These are phyloP conservation scores for Rhizopogon roseolus DNA, from an alignment of 768 basidiomycete species.

Conservation along the genomic window DNA sequence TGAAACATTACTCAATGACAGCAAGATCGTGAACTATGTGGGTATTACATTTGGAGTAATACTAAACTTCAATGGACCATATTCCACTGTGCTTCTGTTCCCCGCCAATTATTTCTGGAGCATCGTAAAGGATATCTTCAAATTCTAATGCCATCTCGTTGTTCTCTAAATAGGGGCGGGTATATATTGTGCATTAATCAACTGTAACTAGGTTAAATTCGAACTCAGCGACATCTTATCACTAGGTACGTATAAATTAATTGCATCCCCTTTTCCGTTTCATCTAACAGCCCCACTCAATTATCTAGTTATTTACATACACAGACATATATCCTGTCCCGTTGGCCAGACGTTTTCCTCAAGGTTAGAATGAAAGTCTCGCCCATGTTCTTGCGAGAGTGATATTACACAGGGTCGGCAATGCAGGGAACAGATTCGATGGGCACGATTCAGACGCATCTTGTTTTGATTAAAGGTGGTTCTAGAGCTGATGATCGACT, in stretches of 20 bases:
- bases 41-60: constrained; percentile 62
- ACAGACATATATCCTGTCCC: too few species aligned
- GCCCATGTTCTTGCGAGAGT: not conserved
- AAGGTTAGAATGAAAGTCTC: not conserved
- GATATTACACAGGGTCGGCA: not conserved
- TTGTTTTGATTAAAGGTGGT: not conserved
- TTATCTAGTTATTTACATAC: too few species aligned
- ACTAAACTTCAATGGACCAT: constrained; percentile 50
- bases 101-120: constrained; percentile 47
- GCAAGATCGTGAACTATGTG: constrained; percentile 2
- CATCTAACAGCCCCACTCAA: too few species aligned
- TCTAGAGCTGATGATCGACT: not conserved
- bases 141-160: constrained; percentile 3
- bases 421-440: not conserved
- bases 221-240: not conserved
- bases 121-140: constrained; percentile 52
- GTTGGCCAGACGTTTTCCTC: not conserved
- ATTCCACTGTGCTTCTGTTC: constrained; percentile 37
- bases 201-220: not conserved
- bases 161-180: not conserved
- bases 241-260: not conserved
- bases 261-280: too few species aligned
- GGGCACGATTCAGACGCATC: not conserved
- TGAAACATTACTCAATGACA: not conserved
- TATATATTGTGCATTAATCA: too few species aligned